Evolutionary conservation across 129 eudicot species (phyloP).

Genomic region (Heracleum sosnowskyi): DNA sequence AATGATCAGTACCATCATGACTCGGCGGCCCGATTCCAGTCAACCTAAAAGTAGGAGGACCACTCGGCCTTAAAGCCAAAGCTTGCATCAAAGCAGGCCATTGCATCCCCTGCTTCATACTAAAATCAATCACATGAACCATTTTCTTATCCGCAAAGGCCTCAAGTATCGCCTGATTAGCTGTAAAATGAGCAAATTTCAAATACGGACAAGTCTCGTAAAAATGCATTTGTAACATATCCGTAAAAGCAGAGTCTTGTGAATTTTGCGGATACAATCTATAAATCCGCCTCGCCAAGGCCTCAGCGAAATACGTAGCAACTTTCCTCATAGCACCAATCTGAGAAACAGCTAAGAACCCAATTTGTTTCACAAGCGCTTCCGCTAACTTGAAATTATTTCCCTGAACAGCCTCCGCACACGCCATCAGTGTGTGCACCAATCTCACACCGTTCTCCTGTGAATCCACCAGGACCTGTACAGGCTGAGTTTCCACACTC

Average conservation of each 20-base stretch:
- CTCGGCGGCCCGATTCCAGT: slow-evolving; percentile 81
- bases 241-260: slow-evolving; percentile 47
- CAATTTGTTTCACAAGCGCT: slow-evolving; percentile 53
- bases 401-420: slow-evolving; percentile 70
- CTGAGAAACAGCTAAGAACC: slow-evolving; percentile 50
- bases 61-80: slow-evolving; percentile 58
- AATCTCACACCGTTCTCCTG: slow-evolving; percentile 70
- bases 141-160: slow-evolving; percentile 46
- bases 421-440: slow-evolving; percentile 69
- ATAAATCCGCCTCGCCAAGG: slow-evolving; percentile 59
- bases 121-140: slow-evolving; percentile 80
- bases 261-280: slow-evolving; percentile 28
- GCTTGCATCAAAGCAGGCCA: slow-evolving; percentile 95
- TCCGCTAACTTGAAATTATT: slow-evolving; percentile 48
- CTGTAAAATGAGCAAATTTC: slow-evolving; percentile 87
- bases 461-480: slow-evolving; percentile 50
- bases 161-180: slow-evolving; percentile 85
- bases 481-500: slow-evolving; percentile 20
- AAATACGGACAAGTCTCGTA: slow-evolving; percentile 79
- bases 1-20: slow-evolving; percentile 41
- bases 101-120: slow-evolving; percentile 86
- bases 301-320: slow-evolving; percentile 77
- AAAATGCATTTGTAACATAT: slow-evolving; percentile 62
- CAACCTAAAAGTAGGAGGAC: slow-evolving; percentile 70
- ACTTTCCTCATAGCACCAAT: slow-evolving; percentile 82